Base-by-base conservation (phyloP, 345 rosid genomes). In the Turritis glabra region DNA sequence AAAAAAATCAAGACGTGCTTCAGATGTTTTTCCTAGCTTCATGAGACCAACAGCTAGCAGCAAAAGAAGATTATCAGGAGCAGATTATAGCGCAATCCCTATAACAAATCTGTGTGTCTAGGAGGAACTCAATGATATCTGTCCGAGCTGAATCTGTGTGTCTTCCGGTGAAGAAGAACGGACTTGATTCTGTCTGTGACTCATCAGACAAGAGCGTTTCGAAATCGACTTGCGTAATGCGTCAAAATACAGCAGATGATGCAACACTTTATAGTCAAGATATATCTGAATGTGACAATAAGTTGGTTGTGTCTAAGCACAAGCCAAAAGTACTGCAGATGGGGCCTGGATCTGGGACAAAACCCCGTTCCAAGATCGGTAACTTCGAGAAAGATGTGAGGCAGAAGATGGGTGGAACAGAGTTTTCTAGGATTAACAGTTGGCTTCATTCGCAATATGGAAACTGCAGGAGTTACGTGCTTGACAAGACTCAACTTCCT, bases 41-140 rank as follows among this genome's bases (percentile, higher is more conserved):
- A 87, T 92, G 97, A 83, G 84, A 79, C 87, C 92, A 72, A 92
- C 96, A 18, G 65, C 82, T 66, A 83, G 86, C 78, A 92, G 93
- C 81, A 82, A 60, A 82, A 81, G 83, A 79, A 78, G 79, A 54
- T 75, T 83, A 81, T 80, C 85, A 1, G 91, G 84, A 41, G 64
- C 62, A 12, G 71, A 72, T 68, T 63, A 77, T 72, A 66, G 69
- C 56, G 64, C 61, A 46, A 77, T 57, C 35, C 67, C 74, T 26
- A 80, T 10, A 44, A 61, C n/a, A n/a, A n/a, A n/a, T n/a, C n/a
- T n/a, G n/a, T n/a, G n/a, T n/a, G 44, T 64, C 73, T 22, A 83
- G 80, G 67, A 81, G 84, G 76, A 82, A 80, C 77, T 71, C 77
- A 0, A 85, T 73, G 72, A 10, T 74, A 23, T 81, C 87, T 57